Percentiles rank a stretch among this genome's conserved stretches.
phyloP scores from a whole-genome alignment of 2,329 filamentous ascomycete genomes.

The Neophaeococcomyces mojaviensis region DNA sequence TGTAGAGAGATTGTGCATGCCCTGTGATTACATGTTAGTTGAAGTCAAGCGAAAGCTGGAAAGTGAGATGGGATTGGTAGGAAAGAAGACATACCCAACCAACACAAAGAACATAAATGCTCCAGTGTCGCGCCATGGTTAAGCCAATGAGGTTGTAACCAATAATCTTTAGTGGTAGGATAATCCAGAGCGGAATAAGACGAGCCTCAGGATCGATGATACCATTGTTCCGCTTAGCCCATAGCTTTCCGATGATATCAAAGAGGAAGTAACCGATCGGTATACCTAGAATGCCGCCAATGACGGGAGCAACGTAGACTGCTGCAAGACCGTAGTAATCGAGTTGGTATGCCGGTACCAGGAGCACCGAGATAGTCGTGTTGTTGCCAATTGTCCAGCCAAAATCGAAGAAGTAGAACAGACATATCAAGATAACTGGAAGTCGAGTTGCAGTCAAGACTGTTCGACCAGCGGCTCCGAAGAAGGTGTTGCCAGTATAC shows the following conservation, averaged over 20 bases:
- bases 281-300: constrained; percentile 46
- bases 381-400: constrained; percentile 38
- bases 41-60: too few relatives aligned
- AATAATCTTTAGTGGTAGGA: constrained; percentile 39
- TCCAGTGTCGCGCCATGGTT: constrained; percentile 39
- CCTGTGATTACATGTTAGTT: constrained; percentile 14
- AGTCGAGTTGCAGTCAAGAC: constrained; percentile 31
- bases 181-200: constrained; percentile 41
- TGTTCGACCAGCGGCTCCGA: constrained; percentile 34
- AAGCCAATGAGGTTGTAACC: constrained; percentile 40
- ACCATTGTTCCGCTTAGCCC: constrained; percentile 42
- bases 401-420: constrained; percentile 29
- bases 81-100: constrained; percentile 29
- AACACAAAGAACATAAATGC: constrained; percentile 42
- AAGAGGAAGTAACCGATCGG: constrained; percentile 48
- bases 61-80: too few relatives aligned
- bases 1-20: constrained; percentile 47
- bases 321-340: constrained; percentile 41
- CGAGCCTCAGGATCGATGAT: constrained; percentile 50
- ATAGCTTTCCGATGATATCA: constrained; percentile 41
- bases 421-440: constrained; percentile 25
- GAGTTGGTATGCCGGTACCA: constrained; percentile 43
- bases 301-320: constrained; percentile 50
- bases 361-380: constrained; percentile 45
- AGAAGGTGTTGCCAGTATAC: constrained; percentile 33